Evolutionary conservation across 345 rosid species (phyloP), one percentile per base, ranked within the genome.

Genomic region (Rhodamnia rubescens): DNA sequence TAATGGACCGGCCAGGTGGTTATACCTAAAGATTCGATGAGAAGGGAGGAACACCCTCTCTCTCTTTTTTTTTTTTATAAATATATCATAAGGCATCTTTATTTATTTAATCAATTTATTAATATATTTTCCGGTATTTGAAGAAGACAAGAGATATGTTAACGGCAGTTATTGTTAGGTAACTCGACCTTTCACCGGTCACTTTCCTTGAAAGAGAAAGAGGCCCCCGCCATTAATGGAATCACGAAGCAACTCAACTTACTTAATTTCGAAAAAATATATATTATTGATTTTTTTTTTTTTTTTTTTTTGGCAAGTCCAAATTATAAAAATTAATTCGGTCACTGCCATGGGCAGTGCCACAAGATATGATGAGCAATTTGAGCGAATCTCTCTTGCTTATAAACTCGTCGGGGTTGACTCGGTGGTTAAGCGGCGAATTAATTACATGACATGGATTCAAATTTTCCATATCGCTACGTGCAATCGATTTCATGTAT

Each of bases 381-480:
- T 69, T 69, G 80, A 69, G 26, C 40, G 80, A 4, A 69, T 36
- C 47, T 69, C 24, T 18, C 80, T 69, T 69, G 80, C 80, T 9
- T 8, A 5, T 32, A 69, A 69, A 32, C 12, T 32, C 12, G 4
- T 32, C 20, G 47, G 78, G 78, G 16, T 69, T 3, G 36, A 22
- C 44, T 16, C 8, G 4, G 44, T 4, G 12, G 36, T 64, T 8
- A 16, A 40, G 78, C n/a, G 3, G 78, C 11, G 3, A 64, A 32
- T 16, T 36, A 40, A 11, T 69, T 3, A 44, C 47, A 69, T 3
- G 26, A 16, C 47, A 4, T 24, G 20, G 20, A 36, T 9, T 36
- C 3, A 11, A 11, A 16, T 36, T 32, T 36, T 21, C 10, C 1
- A 0, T 2, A 9, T 2, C 6, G 24, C 8, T 20, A 3, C 24